A percentile compares a stretch with the other conserved stretches of the same genome.
Evolutionary conservation across 495 filamentous ascomycete genomes (phyloP).

Genomic region (Tuber indicum): DNA sequence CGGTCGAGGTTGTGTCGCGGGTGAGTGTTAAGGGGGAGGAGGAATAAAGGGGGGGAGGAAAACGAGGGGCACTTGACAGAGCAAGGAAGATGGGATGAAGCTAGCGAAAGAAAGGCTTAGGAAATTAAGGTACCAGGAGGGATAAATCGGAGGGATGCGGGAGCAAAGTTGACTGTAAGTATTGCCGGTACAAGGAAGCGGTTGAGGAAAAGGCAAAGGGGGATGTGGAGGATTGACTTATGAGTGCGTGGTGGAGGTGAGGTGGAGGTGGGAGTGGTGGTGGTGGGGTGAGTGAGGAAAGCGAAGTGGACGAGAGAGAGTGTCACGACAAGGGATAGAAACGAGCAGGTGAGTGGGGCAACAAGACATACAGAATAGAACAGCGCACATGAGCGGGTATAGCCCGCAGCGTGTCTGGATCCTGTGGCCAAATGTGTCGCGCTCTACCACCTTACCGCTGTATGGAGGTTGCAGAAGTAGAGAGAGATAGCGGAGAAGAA

Average conservation of each 20-base stretch:
- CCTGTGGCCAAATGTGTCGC: not conserved
- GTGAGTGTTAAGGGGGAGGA: not conserved
- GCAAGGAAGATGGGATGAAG: slow-evolving; percentile 36
- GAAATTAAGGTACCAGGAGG: not conserved
- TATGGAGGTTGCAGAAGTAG: not conserved
- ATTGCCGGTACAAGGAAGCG: slow-evolving; percentile 6
- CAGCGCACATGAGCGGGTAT: slow-evolving; percentile 7
- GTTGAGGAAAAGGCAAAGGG: slow-evolving; percentile 8
- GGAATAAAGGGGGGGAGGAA: slow-evolving; percentile 10
- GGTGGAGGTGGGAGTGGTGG: not conserved
- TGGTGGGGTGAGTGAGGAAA: not conserved
- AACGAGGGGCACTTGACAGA: slow-evolving; percentile 15
- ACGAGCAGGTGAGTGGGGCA: slow-evolving; percentile 27
- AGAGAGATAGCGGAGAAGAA: not conserved
- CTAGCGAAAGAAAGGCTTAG: slow-evolving; percentile 7
- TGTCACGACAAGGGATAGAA: slow-evolving; percentile 11
- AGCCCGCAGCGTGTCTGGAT: not conserved
- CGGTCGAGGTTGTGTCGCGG: not conserved
- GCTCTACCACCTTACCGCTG: not conserved
- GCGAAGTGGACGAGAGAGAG: slow-evolving; percentile 16
- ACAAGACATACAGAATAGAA: slow-evolving; percentile 4
- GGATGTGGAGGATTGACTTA: not conserved
- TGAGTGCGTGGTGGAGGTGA: not conserved
- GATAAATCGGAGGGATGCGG: not conserved
- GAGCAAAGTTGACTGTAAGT: slow-evolving; percentile 7